Conservation (phyloP, 148 eudicot species). For the Rhododendron williamsianum region DNA sequence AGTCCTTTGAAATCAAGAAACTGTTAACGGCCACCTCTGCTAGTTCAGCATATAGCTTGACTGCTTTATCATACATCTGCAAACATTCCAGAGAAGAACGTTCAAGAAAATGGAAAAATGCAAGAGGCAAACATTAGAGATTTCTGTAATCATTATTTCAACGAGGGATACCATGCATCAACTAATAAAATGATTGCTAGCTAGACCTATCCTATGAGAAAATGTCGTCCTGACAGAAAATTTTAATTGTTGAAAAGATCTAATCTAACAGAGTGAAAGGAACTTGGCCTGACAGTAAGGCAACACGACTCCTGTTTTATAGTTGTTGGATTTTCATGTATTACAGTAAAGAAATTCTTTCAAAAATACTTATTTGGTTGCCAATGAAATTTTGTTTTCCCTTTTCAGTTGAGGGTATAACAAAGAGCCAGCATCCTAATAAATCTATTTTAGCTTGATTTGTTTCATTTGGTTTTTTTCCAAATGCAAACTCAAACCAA, state of each 20-base stretch:
- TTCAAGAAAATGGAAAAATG: conserved; percentile 6
- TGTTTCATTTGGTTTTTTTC: neutral
- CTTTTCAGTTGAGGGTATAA: neutral
- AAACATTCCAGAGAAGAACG: neutral
- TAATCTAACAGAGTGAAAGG: neutral
- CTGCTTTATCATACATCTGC: conserved; percentile 30
- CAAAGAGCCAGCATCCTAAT: neutral
- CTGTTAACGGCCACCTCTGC: conserved; percentile 86
- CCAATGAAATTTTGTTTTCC: neutral
- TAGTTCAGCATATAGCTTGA: conserved; percentile 60
- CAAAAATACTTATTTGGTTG: neutral
- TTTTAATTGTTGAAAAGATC: neutral
- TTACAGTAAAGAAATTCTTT: neutral
- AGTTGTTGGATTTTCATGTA: neutral
- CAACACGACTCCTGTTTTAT: neutral
- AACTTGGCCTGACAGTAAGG: neutral
- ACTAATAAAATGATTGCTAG: neutral
- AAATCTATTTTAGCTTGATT: neutral
- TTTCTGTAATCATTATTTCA: neutral
- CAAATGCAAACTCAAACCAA: neutral
- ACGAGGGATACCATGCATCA: neutral
- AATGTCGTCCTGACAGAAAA: neutral
- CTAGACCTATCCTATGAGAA: neutral
- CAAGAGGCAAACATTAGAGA: neutral
- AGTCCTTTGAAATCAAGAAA: conserved; percentile 77